Evolutionary conservation across 176 grass and related monocot genomes (phyloP).

Genomic region (Cymbopogon citratus): DNA sequence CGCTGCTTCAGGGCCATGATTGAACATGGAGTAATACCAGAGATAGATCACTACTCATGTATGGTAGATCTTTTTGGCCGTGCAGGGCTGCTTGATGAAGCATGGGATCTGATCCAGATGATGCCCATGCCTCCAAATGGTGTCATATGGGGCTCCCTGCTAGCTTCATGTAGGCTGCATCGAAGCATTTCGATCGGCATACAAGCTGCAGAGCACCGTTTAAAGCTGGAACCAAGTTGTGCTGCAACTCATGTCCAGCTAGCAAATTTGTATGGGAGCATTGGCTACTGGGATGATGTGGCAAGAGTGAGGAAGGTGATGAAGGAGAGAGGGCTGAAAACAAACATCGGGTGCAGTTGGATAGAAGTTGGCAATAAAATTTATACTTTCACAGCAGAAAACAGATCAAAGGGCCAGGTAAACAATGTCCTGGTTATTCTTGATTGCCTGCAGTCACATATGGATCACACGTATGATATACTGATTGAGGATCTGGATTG

Average conservation of each 20-base stretch:
- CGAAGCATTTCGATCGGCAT: constrained; percentile 28
- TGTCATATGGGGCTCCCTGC: constrained; percentile 53
- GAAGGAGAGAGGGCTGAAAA: constrained; percentile 42
- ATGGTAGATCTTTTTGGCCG: constrained; percentile 61
- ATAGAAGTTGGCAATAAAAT: constrained; percentile 52
- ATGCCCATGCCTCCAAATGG: constrained; percentile 41
- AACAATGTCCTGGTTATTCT: constrained; percentile 26
- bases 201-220: constrained; percentile 39
- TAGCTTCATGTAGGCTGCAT: constrained; percentile 46
- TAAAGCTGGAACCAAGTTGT: constrained; percentile 51
- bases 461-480: constrained; percentile 28
- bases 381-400: constrained; percentile 41
- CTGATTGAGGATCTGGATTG: constrained; percentile 9
- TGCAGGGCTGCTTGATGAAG: constrained; percentile 52
- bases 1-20: constrained; percentile 29
- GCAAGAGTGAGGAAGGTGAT: constrained; percentile 52
- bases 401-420: constrained; percentile 36
- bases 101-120: constrained; percentile 35
- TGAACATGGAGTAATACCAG: constrained; percentile 38
- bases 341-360: constrained; percentile 49
- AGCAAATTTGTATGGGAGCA: constrained; percentile 48
- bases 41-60: constrained; percentile 62
- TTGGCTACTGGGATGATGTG: constrained; percentile 40
- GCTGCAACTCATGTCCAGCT: constrained; percentile 50
- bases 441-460: constrained; percentile 43